These are phyloP conservation scores for Aureobasidium lini DNA, from an alignment of 2,329 filamentous ascomycete genomes.

Conservation along the genomic window DNA sequence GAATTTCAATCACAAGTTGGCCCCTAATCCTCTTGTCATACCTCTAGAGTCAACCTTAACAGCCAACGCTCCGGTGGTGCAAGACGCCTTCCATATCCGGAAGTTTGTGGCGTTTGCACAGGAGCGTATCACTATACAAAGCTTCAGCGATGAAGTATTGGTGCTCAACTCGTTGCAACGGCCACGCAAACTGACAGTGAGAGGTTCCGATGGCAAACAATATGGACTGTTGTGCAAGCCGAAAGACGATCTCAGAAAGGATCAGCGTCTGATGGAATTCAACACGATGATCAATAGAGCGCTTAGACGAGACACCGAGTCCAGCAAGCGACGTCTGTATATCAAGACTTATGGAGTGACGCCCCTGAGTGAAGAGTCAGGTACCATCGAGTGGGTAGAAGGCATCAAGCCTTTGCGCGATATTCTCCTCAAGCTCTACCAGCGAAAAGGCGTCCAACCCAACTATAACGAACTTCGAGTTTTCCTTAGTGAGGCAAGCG, in stretches of 20 bases:
- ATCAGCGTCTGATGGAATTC: constrained; percentile 98
- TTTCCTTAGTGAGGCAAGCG: constrained; percentile 59
- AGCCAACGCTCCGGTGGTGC: constrained; percentile 65
- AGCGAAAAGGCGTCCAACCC: constrained; percentile 59
- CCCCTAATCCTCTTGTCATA: constrained; percentile 79
- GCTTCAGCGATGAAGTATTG: constrained; percentile 79
- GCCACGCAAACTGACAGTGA: constrained; percentile 79
- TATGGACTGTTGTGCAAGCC: constrained; percentile 95
- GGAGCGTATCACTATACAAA: constrained; percentile 74
- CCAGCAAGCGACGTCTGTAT: constrained; percentile 81
- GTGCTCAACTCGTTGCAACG: constrained; percentile 88
- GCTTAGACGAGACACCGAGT: constrained; percentile 83
- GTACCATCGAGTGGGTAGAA: constrained; percentile 97
- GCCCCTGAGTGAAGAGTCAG: constrained; percentile 93
- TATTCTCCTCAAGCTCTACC: constrained; percentile 73
- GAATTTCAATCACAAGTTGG: constrained; percentile 73
- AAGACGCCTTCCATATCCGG: constrained; percentile 61
- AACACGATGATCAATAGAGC: constrained; percentile 97
- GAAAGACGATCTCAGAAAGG: constrained; percentile 94
- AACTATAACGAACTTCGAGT: constrained; percentile 60
- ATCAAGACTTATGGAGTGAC: constrained; percentile 97
- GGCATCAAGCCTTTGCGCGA: constrained; percentile 91
- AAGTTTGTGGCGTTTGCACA: constrained; percentile 77
- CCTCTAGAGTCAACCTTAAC: constrained; percentile 80
- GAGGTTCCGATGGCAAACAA: constrained; percentile 77